These are phyloP conservation scores for Cydonia oblonga DNA, from an alignment of 331 rosid species.

Conservation along the genomic window DNA sequence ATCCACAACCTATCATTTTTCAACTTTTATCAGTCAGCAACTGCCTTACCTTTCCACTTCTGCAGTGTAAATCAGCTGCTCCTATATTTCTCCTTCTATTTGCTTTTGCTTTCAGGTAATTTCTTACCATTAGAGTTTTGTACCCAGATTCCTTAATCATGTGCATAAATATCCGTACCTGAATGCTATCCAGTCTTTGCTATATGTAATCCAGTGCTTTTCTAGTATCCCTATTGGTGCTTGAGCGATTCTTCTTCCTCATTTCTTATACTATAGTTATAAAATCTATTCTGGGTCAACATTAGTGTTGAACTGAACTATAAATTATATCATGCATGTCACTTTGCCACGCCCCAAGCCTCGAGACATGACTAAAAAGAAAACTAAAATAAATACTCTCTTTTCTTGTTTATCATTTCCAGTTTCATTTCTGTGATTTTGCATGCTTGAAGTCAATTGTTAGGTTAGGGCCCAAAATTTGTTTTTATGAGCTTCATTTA, in stretches of 20 bases:
- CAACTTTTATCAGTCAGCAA: background rate
- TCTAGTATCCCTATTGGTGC: background rate
- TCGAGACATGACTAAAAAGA: background rate
- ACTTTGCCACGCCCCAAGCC: background rate
- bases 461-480: background rate
- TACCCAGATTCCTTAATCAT: background rate
- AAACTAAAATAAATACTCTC: background rate
- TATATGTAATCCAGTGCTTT: background rate
- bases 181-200: background rate
- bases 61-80: slow-evolving; percentile 98
- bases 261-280: background rate
- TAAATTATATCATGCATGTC: background rate
- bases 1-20: background rate
- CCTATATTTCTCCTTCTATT: slow-evolving; percentile 95
- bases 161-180: slow-evolving; percentile 2
- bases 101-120: slow-evolving; percentile 91
- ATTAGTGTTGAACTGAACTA: background rate
- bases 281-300: background rate
- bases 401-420: background rate
- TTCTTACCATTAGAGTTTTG: slow-evolving; percentile 17
- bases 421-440: background rate
- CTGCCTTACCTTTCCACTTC: slow-evolving; percentile 7
- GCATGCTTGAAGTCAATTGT: background rate
- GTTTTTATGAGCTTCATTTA: background rate
- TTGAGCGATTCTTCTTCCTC: background rate